Conservation (phyloP, 176 grass and related monocot genomes). For the Aegilops longissima region DNA sequence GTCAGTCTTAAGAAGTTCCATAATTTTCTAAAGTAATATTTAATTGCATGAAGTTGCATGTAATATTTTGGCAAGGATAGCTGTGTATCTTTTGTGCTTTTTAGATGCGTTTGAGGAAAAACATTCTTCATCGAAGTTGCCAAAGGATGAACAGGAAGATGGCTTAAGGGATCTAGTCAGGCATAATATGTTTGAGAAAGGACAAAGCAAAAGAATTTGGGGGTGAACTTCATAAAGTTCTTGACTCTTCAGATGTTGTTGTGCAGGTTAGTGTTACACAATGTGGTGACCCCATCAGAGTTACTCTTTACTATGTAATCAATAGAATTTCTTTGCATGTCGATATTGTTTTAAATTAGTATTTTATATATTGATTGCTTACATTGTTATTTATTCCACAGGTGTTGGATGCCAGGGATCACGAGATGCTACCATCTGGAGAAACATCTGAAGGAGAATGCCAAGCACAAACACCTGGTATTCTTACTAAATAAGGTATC, state of each 20-base stretch:
- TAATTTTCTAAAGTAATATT: not conserved
- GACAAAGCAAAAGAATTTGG: conserved; percentile 86
- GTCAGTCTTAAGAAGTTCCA: not conserved
- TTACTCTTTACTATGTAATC: not conserved
- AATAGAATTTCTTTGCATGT: not conserved
- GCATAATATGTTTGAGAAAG: conserved; percentile 91
- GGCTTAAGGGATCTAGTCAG: conserved; percentile 39
- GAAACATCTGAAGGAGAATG: no score
- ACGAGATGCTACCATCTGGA: no score
- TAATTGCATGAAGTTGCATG: no score
- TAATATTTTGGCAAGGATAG: no score
- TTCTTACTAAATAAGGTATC: no score
- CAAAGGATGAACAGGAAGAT: conserved; percentile 75
- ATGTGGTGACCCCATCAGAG: not conserved
- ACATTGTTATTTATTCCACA: conserved; percentile 8
- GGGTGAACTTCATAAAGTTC: conserved; percentile 98
- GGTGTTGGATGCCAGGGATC: conserved; percentile 90
- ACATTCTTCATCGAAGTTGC: conserved; percentile 1
- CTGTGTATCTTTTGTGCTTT: conserved; percentile 4
- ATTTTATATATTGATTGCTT: not conserved
- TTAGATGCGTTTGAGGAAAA: conserved; percentile 15
- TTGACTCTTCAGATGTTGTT: conserved; percentile 91
- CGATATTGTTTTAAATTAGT: not conserved
- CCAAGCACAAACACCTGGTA: no score
- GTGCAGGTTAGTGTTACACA: conserved; percentile 48